Percentiles rank a stretch among this genome's conserved stretches.
phyloP scores from a whole-genome alignment of 2,329 filamentous ascomycete genomes.

The Scortechinia acanthostroma region DNA sequence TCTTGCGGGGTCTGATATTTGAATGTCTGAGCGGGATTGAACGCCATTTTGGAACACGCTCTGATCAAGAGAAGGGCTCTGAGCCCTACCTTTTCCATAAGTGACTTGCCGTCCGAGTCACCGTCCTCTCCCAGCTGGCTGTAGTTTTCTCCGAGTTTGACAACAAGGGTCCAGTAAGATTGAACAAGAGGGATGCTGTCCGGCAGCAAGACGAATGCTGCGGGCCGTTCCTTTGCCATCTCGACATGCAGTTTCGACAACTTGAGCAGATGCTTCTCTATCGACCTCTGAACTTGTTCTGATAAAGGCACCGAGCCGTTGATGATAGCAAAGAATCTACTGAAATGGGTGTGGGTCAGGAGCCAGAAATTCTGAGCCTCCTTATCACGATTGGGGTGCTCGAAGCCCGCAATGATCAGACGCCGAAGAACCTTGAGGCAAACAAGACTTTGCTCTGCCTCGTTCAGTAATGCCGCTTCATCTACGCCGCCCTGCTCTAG shows the following conservation, averaged over 20 bases:
- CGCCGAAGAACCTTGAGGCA: conserved; percentile 53
- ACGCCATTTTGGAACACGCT: conserved; percentile 60
- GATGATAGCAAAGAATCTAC: conserved; percentile 37
- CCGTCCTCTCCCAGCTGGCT: conserved; percentile 2
- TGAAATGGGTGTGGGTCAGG: conserved; percentile 42
- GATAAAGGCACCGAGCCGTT: neutral
- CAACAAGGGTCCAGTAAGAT: conserved; percentile 53
- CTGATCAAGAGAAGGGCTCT: conserved; percentile 53
- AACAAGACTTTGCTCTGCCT: conserved; percentile 34
- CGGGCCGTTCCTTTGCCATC: conserved; percentile 51
- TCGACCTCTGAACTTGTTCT: conserved; percentile 17
- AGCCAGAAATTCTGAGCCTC: conserved; percentile 52
- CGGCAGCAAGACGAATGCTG: conserved; percentile 52
- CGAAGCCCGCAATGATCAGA: conserved; percentile 52
- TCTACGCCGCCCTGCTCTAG: conserved; percentile 31
- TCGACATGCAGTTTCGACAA: conserved; percentile 61
- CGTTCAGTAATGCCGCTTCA: conserved; percentile 36
- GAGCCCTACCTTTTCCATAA: conserved; percentile 49
- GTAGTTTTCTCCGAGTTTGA: conserved; percentile 31
- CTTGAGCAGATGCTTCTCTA: conserved; percentile 57
- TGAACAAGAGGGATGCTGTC: conserved; percentile 47
- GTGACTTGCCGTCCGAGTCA: conserved; percentile 21
- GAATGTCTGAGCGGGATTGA: conserved; percentile 54
- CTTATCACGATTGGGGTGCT: conserved; percentile 50
- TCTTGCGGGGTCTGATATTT: conserved; percentile 40